Evolutionary conservation across 2,329 filamentous ascomycete species (phyloP).

Genomic region (Penicillium decumbens): DNA sequence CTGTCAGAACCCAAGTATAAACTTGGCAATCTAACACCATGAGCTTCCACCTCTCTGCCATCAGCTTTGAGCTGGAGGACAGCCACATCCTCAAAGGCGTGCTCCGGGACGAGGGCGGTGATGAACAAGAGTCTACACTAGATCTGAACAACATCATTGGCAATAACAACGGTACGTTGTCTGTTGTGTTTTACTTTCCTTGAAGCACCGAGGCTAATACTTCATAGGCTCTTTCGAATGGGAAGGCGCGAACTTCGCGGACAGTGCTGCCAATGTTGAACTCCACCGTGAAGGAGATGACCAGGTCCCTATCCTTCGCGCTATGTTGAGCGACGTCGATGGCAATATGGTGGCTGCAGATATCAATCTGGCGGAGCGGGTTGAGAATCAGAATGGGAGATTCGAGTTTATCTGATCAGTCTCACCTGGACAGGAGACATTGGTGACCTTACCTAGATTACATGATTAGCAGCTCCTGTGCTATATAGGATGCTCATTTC

Average conservation of each 20-base stretch:
- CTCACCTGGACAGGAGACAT: no score
- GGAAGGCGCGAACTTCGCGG: slow-evolving; percentile 45
- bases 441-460: not conserved
- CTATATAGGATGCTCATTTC: not conserved
- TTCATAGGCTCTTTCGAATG: slow-evolving; percentile 44
- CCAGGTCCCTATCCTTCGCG: slow-evolving; percentile 51
- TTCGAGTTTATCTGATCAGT: slow-evolving; percentile 31
- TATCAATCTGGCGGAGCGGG: slow-evolving; percentile 54
- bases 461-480: not conserved
- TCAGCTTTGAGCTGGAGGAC: slow-evolving; percentile 49
- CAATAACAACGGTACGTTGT: slow-evolving; percentile 47
- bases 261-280: slow-evolving; percentile 42
- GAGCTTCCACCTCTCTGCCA: slow-evolving; percentile 51
- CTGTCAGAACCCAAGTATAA: not conserved
- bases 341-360: slow-evolving; percentile 45
- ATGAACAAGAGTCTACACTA: slow-evolving; percentile 44
- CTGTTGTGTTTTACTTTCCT: not conserved
- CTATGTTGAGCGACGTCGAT: slow-evolving; percentile 41
- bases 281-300: slow-evolving; percentile 51
- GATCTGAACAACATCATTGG: slow-evolving; percentile 51
- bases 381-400: slow-evolving; percentile 51
- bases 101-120: slow-evolving; percentile 42
- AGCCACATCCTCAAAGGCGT: slow-evolving; percentile 47
- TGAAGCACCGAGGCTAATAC: not conserved
- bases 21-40: slow-evolving; percentile 23